Base-by-base conservation (phyloP, 805 yeast species). In the Zygotorulaspora chibaensis region DNA sequence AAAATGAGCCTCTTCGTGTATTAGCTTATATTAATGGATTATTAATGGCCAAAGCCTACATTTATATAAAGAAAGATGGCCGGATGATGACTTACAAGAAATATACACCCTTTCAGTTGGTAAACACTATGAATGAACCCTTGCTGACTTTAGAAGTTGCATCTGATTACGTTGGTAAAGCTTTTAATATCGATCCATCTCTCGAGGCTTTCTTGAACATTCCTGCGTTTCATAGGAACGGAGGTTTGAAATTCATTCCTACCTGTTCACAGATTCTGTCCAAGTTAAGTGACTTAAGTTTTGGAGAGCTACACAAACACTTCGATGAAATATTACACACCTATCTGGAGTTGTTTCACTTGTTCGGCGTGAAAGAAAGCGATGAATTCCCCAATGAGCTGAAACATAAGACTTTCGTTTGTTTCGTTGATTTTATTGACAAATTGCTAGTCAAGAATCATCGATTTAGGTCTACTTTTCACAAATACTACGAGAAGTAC, bases 81-180 rank as follows among this genome's bases (percentile, higher is more conserved):
- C 63, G 67, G 48, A 68, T 80, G 41, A 69, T 74, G 36, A 81
- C 77, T 52, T 76, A 71, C 55, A 65, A 69, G 52, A 74, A 72
- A 48, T 68, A 70, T 42, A 70, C 73, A 35, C 59, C 61, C 2
- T 58, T 62, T 29, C 64, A 78, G 45, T 78, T 80, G 47, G 65
- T 77, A 44, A 65, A 67, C 5, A 70, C 78, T 23, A 56, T 67
- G 16, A 50, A 66, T 17, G 70, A 73, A 15, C 60, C 72, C 35
- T 73, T 76, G n/a, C 71, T 67, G 31, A 68, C 73, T 20, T 56
- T 72, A 25, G 84, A 83, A 52, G 55, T 85, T 15, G 70, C 76
- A 13, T 69, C 85, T 0, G 80, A 76, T 42, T 87, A 84, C 61
- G 79, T 81, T 45, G 96, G 96, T 20, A 82, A 76, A 53, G 62